Evolutionary conservation across 305 asterid genomes (phyloP).

Genomic region (Fraxinus velutina): DNA sequence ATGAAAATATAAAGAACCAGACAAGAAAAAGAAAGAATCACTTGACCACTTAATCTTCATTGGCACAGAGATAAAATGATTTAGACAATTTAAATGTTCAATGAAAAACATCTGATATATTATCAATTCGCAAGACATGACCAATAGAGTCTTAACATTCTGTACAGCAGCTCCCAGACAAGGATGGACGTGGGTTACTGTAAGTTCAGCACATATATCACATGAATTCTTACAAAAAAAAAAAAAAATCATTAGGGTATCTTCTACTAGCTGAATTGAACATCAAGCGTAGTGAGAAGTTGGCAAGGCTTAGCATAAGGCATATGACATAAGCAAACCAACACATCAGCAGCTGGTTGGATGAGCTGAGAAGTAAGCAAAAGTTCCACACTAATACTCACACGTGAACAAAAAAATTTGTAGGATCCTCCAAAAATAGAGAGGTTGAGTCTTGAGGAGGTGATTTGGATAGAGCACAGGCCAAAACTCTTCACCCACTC

Average conservation of each 20-base stretch:
- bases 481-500: neutral
- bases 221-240: neutral
- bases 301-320: neutral
- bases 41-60: neutral
- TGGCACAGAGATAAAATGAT: neutral
- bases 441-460: neutral
- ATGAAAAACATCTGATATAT: neutral
- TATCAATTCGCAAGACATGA: neutral
- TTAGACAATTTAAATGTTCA: neutral
- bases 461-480: neutral
- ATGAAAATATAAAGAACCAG: neutral
- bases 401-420: neutral
- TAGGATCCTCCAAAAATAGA: neutral
- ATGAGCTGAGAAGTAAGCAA: neutral
- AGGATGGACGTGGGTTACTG: neutral
- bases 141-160: neutral
- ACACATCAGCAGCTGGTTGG: neutral
- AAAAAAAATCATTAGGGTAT: neutral
- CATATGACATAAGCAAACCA: neutral
- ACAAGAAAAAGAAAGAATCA: neutral
- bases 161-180: neutral
- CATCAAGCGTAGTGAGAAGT: neutral
- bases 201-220: neutral
- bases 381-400: neutral
- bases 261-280: neutral